These are phyloP conservation scores for Thalassiosira mediterranea DNA, from an alignment of 352 stramenopile genomes.

Conservation along the genomic window DNA sequence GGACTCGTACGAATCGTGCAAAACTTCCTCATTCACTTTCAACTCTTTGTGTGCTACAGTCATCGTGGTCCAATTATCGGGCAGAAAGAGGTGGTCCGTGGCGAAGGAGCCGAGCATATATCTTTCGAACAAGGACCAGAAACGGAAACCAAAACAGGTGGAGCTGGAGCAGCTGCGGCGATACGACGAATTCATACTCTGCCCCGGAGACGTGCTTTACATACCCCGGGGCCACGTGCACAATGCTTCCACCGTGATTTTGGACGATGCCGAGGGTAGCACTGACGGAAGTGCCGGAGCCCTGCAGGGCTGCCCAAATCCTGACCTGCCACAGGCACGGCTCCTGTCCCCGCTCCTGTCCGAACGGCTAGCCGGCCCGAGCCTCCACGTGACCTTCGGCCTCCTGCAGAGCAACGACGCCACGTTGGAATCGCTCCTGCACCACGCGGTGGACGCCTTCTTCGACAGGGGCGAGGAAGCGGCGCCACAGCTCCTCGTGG, in stretches of 20 bases:
- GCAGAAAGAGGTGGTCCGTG: conserved; percentile 37
- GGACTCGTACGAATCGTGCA: no score
- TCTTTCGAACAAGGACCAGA: conserved; percentile 41
- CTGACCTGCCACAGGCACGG: background rate
- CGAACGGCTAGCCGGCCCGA: conserved; percentile 22
- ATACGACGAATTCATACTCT: conserved; percentile 39
- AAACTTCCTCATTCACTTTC: no score
- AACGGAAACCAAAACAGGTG: conserved; percentile 28
- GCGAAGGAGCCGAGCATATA: conserved; percentile 28
- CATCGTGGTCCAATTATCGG: conserved; percentile 39
- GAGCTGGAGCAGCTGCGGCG: conserved; percentile 4
- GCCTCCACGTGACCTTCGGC: conserved; percentile 47
- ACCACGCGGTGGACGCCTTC: conserved; percentile 36
- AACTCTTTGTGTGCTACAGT: no score
- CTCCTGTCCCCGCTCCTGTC: conserved; percentile 2
- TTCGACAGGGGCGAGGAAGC: background rate
- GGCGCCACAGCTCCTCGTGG: background rate
- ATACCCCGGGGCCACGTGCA: conserved; percentile 43
- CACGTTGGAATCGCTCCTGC: conserved; percentile 37
- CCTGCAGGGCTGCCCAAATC: background rate
- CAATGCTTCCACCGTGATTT: conserved; percentile 40
- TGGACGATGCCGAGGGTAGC: conserved; percentile 11
- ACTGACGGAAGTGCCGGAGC: background rate
- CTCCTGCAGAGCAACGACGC: conserved; percentile 26
- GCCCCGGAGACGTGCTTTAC: conserved; percentile 41